Conservation (phyloP, 176 grass and related monocot genomes). For the Leersia perrieri region DNA sequence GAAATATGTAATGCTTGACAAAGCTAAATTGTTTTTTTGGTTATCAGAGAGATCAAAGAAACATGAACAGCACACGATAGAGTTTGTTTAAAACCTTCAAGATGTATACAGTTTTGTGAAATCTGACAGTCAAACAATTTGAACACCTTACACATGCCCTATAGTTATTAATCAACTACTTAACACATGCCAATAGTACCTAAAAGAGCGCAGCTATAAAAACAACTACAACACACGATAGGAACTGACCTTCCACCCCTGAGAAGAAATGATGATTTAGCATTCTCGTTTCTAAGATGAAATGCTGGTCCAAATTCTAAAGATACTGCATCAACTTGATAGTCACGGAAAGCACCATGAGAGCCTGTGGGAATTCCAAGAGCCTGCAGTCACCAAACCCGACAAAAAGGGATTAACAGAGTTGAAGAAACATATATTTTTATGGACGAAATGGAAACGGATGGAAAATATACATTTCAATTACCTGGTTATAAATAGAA, state of each 20-base stretch:
- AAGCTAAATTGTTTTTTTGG: not conserved
- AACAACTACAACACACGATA: not conserved
- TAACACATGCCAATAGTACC: not conserved
- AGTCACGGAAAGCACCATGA: conserved; percentile 95
- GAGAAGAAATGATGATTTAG: conserved; percentile 73
- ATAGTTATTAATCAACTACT: not conserved
- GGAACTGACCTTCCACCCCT: conserved; percentile 65
- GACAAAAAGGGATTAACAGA: conserved; percentile 29
- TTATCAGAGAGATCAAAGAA: not conserved
- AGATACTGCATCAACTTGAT: conserved; percentile 93
- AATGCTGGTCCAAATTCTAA: conserved; percentile 75
- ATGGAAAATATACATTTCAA: not conserved
- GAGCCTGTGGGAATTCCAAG: conserved; percentile 90
- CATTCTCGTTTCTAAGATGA: conserved; percentile 78
- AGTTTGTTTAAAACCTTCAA: not conserved
- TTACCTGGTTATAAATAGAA: conserved; percentile 93
- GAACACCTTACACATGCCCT: not conserved
- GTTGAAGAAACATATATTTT: not conserved
- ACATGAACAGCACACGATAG: not conserved
- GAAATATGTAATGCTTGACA: not conserved
- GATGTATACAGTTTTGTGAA: not conserved
- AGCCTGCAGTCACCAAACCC: conserved; percentile 49
- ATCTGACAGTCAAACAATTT: not conserved
- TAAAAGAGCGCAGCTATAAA: not conserved
- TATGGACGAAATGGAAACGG: not conserved